Evolutionary conservation across 2,329 filamentous ascomycete species (phyloP).

Genomic region (Fusarium redolens): DNA sequence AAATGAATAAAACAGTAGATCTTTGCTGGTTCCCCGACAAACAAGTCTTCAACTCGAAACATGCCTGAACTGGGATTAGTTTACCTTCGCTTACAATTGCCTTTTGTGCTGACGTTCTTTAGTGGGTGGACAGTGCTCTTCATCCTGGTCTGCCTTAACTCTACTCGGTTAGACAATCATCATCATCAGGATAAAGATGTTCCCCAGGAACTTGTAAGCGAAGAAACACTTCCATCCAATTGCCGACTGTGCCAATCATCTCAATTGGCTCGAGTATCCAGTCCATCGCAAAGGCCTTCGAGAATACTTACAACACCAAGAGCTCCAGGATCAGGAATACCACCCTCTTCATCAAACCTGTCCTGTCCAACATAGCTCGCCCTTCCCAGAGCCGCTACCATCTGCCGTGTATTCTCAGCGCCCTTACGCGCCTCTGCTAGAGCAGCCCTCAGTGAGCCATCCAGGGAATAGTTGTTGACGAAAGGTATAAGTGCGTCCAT

Average conservation of each 20-base stretch:
- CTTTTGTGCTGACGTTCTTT: neutral
- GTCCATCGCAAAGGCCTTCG: slow-evolving; percentile 10
- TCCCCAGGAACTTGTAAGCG: neutral
- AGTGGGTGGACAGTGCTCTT: neutral
- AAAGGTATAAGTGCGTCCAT: slow-evolving; percentile 80
- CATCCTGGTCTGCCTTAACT: neutral
- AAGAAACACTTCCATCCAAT: neutral
- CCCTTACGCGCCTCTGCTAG: slow-evolving; percentile 46
- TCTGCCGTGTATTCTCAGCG: slow-evolving; percentile 75
- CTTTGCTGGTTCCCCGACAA: neutral
- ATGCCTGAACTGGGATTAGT: slow-evolving; percentile 4
- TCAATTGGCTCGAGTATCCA: slow-evolving; percentile 3
- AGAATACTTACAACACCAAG: slow-evolving; percentile 43
- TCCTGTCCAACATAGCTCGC: slow-evolving; percentile 81
- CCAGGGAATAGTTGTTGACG: slow-evolving; percentile 65
- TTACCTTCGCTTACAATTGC: slow-evolving; percentile 18
- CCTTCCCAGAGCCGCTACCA: slow-evolving; percentile 78
- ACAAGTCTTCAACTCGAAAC: neutral
- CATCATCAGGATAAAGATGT: neutral
- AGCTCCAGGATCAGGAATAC: slow-evolving; percentile 75
- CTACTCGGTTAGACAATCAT: neutral
- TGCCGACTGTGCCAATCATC: neutral
- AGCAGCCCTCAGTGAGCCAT: slow-evolving; percentile 57
- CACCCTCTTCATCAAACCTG: slow-evolving; percentile 63
- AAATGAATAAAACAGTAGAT: neutral